Conservation (phyloP, 768 basidiomycete genomes). For the Neoboletus magnificus region DNA sequence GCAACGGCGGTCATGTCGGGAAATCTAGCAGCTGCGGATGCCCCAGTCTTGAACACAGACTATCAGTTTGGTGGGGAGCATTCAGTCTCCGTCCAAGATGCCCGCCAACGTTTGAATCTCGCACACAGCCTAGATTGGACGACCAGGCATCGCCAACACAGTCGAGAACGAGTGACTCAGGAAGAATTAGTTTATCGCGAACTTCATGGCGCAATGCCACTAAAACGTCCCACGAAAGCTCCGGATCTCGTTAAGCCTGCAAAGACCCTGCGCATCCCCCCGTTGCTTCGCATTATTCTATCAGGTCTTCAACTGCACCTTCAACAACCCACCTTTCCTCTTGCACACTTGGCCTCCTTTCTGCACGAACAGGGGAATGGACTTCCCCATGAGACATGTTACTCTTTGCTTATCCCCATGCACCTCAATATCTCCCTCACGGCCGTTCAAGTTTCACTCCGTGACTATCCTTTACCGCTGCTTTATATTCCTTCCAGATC, state of each 20-base stretch:
- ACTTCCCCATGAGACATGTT: conserved; percentile 66
- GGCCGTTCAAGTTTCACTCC: conserved; percentile 58
- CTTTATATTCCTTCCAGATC: conserved; percentile 61
- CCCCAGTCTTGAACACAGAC: conserved; percentile 42
- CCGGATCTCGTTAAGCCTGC: conserved; percentile 45
- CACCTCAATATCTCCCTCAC: conserved; percentile 68
- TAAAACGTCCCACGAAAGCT: conserved; percentile 31
- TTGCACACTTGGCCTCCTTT: conserved; percentile 55
- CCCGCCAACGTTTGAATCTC: conserved; percentile 61
- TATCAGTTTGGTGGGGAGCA: conserved; percentile 65
- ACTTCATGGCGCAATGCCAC: conserved; percentile 38
- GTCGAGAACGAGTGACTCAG: conserved; percentile 45
- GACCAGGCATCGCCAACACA: conserved; percentile 47
- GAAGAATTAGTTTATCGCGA: conserved; percentile 46
- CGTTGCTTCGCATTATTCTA: conserved; percentile 67
- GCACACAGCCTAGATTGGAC: conserved; percentile 76
- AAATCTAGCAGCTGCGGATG: conserved; percentile 29
- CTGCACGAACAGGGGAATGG: conserved; percentile 64
- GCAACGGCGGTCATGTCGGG: conserved; percentile 54
- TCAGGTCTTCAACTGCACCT: conserved; percentile 57
- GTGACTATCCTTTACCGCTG: conserved; percentile 88
- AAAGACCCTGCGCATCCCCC: conserved; percentile 42
- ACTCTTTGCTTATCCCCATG: conserved; percentile 79
- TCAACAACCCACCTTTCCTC: conserved; percentile 56
- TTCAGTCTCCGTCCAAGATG: conserved; percentile 68